These are phyloP conservation scores for Blastocladiella britannica DNA, from an alignment of 192 early-diverging fungal species.

Conservation along the genomic window DNA sequence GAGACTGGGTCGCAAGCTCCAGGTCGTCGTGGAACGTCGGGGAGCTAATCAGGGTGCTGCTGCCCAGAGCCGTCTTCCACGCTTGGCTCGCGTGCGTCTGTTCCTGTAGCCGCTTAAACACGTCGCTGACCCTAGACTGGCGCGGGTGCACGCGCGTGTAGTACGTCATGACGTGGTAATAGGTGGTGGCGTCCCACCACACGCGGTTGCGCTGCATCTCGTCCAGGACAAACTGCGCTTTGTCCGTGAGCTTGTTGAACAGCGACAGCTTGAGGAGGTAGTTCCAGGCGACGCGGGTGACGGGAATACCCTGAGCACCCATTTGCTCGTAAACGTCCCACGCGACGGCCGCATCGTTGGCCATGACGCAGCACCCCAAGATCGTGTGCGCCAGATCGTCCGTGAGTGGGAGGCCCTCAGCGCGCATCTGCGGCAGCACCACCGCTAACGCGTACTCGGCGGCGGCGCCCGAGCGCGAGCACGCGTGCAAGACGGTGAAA, in stretches of 20 bases:
- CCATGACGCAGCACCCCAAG: neutral
- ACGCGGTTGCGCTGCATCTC: neutral
- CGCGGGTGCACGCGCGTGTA: neutral
- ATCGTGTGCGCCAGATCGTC: neutral
- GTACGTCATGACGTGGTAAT: neutral
- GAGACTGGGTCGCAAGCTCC: too few species aligned
- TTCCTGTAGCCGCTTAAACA: neutral
- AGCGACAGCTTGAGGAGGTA: neutral
- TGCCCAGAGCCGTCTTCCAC: too few species aligned
- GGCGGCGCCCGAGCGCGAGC: neutral
- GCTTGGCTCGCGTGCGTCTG: too few species aligned
- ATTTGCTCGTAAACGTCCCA: neutral
- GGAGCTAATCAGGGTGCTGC: too few species aligned
- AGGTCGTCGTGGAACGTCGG: neutral
- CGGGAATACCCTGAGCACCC: neutral
- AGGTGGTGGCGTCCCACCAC: neutral
- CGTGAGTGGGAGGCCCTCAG: neutral
- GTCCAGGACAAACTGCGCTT: neutral
- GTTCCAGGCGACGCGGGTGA: neutral
- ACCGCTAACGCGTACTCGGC: neutral
- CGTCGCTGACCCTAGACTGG: neutral
- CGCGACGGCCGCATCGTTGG: neutral
- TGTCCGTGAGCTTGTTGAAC: neutral
- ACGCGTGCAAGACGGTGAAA: neutral
- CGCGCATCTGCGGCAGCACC: neutral